These are phyloP conservation scores for Cryptosporidium baileyi DNA, from an alignment of 169 alveolate genomes.

Conservation along the genomic window DNA sequence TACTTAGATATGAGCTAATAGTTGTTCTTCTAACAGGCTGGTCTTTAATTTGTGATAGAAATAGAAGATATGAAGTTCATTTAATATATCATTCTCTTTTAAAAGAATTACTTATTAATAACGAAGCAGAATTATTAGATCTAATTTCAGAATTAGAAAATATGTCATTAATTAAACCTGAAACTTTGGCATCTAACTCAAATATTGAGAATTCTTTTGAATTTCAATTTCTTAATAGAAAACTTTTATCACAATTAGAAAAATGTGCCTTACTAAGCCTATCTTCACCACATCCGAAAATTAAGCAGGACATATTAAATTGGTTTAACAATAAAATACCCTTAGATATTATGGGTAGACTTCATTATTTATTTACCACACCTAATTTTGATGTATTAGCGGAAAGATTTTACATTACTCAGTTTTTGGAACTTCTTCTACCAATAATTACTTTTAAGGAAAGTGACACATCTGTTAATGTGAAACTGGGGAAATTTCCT, in stretches of 20 bases:
- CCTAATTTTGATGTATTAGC: slow-evolving; percentile 60
- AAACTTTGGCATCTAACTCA: neutral
- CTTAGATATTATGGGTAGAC: slow-evolving; percentile 33
- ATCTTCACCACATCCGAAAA: slow-evolving; percentile 56
- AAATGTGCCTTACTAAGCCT: slow-evolving; percentile 45
- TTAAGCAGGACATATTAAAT: neutral
- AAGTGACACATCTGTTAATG: neutral
- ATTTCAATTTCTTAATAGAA: neutral
- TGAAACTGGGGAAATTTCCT: slow-evolving; percentile 20
- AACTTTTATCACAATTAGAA: neutral
- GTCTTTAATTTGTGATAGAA: slow-evolving; percentile 57
- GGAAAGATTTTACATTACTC: slow-evolving; percentile 51
- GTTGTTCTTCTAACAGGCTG: slow-evolving; percentile 25
- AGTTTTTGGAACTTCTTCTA: slow-evolving; percentile 25
- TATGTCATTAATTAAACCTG: neutral
- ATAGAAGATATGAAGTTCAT: slow-evolving; percentile 39
- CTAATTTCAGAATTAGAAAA: neutral
- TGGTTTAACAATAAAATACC: slow-evolving; percentile 59
- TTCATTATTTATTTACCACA: slow-evolving; percentile 44
- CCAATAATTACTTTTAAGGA: slow-evolving; percentile 28
- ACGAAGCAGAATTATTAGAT: neutral
- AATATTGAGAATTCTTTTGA: neutral
- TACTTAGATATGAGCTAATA: slow-evolving; percentile 4
- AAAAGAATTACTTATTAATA: neutral
- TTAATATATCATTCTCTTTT: slow-evolving; percentile 26